Base-by-base conservation (phyloP, 805 yeast genomes). In the Torulaspora quercuum region DNA sequence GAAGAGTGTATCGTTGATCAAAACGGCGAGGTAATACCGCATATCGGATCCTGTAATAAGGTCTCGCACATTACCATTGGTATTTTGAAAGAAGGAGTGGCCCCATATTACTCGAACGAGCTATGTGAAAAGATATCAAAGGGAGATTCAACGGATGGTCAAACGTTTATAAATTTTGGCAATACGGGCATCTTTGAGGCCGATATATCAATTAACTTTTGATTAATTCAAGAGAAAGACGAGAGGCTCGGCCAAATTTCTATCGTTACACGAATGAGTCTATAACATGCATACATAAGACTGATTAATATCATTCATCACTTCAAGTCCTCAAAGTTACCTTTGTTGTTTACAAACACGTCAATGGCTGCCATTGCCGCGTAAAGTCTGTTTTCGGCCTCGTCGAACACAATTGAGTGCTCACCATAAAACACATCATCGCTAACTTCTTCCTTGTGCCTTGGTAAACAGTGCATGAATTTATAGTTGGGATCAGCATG, bases 391-490 rank as follows among this genome's bases (percentile, higher is more conserved):
- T 92, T 92, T 67, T 92, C 98, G 30, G 95, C 98, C 68, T 92
- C 97, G 50, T 79, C 82, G 63, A 92, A 92, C 3, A 92, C 98
- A 39, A 92, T 65, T 2, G 96, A 86, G 50, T 77, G 73, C 21
- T 78, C 78, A 36, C 88, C 69, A 66, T 90, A 90, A 59, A 92
- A 92, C 2, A 92, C 92, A 29, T 83, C 95, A 61, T 92, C 98
- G 24, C 78, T 74, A 23, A 92, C 98, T 64, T 92, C 98, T 61
- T 89, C 96, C 17, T 77, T 74, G 52, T 92, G 95, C 65, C 98
- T 81, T 47, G 98, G 98, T 50, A 92, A 71, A 64, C 98, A 92
- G 62, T 92, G 98, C 97, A 92, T 89, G 65, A 92, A 92, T 60
- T 78, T 86, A 84, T 90, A 90, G 39, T 72, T 71, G 28, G 83